phyloP scores from a whole-genome alignment of 2,329 filamentous ascomycete genomes.

The Trichoderma gracile region DNA sequence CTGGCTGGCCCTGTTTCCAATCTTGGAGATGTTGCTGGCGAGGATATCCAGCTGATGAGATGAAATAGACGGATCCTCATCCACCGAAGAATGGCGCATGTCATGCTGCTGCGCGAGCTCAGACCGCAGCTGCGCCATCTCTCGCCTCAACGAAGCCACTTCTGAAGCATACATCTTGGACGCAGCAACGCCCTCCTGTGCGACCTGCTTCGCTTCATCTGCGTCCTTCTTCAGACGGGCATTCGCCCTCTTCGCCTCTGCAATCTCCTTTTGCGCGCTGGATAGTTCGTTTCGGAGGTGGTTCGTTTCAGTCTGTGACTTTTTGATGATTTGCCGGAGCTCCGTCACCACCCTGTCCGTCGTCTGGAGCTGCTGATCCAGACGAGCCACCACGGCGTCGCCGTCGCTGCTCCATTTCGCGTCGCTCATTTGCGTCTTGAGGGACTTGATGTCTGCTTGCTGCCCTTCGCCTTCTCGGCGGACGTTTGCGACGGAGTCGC shows the following conservation, averaged over 20 bases:
- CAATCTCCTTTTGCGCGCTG: slow-evolving; percentile 32
- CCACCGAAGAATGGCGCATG: slow-evolving; percentile 24
- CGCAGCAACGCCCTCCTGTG: slow-evolving; percentile 31
- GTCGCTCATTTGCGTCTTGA: slow-evolving; percentile 34
- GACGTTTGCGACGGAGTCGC: slow-evolving; percentile 34
- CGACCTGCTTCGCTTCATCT: slow-evolving; percentile 31
- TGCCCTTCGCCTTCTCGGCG: slow-evolving; percentile 31
- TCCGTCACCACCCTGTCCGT: slow-evolving; percentile 30
- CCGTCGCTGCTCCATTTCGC: slow-evolving; percentile 26
- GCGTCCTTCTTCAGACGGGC: slow-evolving; percentile 32
- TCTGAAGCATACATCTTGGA: slow-evolving; percentile 37
- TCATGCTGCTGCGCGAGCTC: slow-evolving; percentile 35
- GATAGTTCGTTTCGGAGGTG: slow-evolving; percentile 32
- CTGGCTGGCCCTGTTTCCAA: slow-evolving; percentile 42
- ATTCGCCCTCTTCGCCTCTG: slow-evolving; percentile 31
- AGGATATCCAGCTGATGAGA: slow-evolving; percentile 44
- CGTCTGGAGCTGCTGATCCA: slow-evolving; percentile 33
- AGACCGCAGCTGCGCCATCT: slow-evolving; percentile 38
- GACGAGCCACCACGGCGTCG: slow-evolving; percentile 25
- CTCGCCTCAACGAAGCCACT: slow-evolving; percentile 36
- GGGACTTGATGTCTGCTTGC: slow-evolving; percentile 33
- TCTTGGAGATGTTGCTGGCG: slow-evolving; percentile 42
- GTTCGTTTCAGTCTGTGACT: slow-evolving; percentile 27
- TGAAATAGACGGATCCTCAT: slow-evolving; percentile 31
- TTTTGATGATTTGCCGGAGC: slow-evolving; percentile 29